Base-by-base conservation (phyloP, 306 rosid species). In the Fragaria nilgerrensis region DNA sequence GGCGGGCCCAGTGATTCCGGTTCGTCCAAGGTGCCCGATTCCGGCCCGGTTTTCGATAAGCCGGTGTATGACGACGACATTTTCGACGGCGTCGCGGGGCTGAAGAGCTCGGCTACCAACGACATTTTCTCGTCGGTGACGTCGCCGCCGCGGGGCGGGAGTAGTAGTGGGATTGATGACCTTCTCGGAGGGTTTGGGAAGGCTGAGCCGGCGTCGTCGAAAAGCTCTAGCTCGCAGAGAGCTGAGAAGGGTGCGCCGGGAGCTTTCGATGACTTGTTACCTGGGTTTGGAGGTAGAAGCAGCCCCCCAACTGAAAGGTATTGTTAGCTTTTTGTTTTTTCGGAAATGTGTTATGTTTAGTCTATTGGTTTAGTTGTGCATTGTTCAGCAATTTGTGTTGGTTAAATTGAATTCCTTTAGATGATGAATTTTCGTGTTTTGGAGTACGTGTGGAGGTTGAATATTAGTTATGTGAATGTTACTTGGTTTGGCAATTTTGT, bases 11-110 rank as follows among this genome's bases (percentile, higher is more conserved):
- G 32, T 17, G 81, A 79, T 79, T 75, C 85, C 34, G 88, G 78
- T 43, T 78, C 83, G 34, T 20, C 65, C 11, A 87, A 83, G 86
- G 66, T 92, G 10, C 2, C 79, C 52, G 79, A 70, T 70, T 78
- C 90, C 13, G 85, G 75, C 64, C 97, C 97, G 16, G 92, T 87
- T 19, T 91, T 83, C 52, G 97, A 93, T 58, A 86, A 91, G 67
- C 98, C 98, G 0, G 92, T 92, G 3, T 94, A 92, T 22, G 98
- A 89, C 36, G 98, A 92, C 9, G 98, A 91, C 88, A 88, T 95
- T 84, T 95, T 95, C 36, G 86, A 80, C 52, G 97, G 99, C 45
- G 89, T 95, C 20, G 93, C 96, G 1, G 99, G 99, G 75, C 53
- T 95, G 80, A 91, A 82, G 84, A 92, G 80, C 87, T 74, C 99